Evolutionary conservation across 148 eudicot genomes (phyloP), one percentile per base, ranked within the genome.

Genomic region (Suaeda aralocaspica): DNA sequence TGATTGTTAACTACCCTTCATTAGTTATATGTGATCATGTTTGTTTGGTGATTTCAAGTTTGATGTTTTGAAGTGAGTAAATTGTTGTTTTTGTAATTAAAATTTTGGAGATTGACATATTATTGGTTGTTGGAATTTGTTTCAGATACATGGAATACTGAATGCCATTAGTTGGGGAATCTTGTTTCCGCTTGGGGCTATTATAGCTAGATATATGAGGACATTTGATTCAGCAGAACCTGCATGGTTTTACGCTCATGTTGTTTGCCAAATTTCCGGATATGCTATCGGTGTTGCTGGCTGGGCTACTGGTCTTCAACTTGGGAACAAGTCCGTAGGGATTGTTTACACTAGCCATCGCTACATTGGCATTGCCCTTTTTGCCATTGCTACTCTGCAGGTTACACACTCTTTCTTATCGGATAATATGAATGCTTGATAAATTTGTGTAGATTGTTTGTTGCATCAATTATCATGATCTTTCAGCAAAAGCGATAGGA

Each of bases 131-230:
- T 60, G 15, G 8, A 36, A 13, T 28, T n/a, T 50, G 46, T 33
- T 31, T 44, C 88, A 94, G 98, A 89, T 81, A 83, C 98, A 94
- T 79, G 98, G 98, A 62, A 69, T 94, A 31, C 73, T 94, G 77
- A 94, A 94, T 78, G 96, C 79, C 12, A 79, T 94, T 62, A 94
- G 98, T 70, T 94, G 98, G 98, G 98, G 98, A 28, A 72, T 87
- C 36, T 44, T 94, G 81, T 89, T 94, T 82, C 98, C 98, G 0
- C 0, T 83, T 44, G 98, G 98, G 63, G 83, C 78, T 51, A 82
- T 94, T 12, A 82, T 91, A 7, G 88, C 98, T 2, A 82, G 98
- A 75, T 91, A 91, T 75, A 2, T 91, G 79, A 84, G 84, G 71
- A 74, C 84, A 2, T 87, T 91, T 64, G 81, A 77, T 53, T 84